A percentile compares a stretch with the other conserved stretches of the same genome.
phyloP scores from a whole-genome alignment of 305 asterid genomes.

The Solanum chacoense region DNA sequence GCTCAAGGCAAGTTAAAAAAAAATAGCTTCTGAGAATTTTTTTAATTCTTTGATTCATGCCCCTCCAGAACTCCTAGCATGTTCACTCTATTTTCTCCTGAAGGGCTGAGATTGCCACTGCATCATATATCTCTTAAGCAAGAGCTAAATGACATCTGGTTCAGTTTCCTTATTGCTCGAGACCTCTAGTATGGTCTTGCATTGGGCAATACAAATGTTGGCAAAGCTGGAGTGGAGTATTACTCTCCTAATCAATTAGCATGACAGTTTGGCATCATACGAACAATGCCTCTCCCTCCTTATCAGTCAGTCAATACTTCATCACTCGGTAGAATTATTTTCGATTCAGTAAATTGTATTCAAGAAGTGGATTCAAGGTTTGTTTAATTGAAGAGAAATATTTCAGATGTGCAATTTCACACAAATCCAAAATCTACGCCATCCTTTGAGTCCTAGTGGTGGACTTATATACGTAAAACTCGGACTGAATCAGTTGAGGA shows the following conservation, averaged over 20 bases:
- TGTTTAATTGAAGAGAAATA: neutral
- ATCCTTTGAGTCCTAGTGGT: no score
- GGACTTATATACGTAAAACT: no score
- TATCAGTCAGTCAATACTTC: neutral
- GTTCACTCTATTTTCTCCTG: neutral
- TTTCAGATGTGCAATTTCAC: no score
- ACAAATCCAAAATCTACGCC: no score
- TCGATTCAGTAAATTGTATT: neutral
- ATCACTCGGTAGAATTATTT: neutral
- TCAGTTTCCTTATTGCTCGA: neutral
- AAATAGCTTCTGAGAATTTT: neutral
- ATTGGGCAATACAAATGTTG: neutral
- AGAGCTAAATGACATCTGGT: neutral
- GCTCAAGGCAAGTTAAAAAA: neutral
- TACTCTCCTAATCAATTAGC: neutral
- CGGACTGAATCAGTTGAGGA: no score
- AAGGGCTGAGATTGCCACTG: neutral
- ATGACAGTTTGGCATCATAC: accelerated
- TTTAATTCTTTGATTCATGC: no score
- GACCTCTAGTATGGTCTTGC: neutral
- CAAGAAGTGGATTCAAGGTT: neutral
- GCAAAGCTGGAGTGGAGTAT: neutral
- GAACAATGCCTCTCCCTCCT: neutral
- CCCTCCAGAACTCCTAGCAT: neutral
- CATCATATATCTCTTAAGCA: neutral